A percentile compares a stretch with the other conserved stretches of the same genome.
phyloP scores from a whole-genome alignment of 108 stramenopile genomes.

The Nannochloropsis oceanica region DNA sequence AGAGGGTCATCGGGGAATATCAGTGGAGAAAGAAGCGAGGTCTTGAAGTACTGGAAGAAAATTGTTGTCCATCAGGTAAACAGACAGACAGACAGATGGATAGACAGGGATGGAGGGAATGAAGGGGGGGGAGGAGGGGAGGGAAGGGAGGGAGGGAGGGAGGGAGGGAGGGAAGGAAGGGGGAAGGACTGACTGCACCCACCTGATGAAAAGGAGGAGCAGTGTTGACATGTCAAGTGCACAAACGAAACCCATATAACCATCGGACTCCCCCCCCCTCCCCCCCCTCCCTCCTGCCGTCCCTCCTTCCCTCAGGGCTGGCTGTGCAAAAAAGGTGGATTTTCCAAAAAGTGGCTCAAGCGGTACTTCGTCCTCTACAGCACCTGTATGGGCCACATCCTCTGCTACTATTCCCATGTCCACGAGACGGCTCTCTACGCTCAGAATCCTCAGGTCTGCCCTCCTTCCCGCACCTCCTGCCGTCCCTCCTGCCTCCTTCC shows the following conservation, averaged over 20 bases:
- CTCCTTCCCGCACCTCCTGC: background rate
- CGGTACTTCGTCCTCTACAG: slow-evolving; percentile 26
- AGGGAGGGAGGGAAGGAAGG: too few species aligned
- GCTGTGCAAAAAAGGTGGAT: slow-evolving; percentile 26
- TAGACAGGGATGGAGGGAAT: background rate
- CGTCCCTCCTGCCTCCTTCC: background rate
- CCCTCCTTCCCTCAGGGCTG: slow-evolving; percentile 34
- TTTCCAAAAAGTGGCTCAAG: slow-evolving; percentile 20
- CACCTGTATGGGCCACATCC: slow-evolving; percentile 28
- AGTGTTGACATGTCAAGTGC: too few species aligned
- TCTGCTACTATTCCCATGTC: slow-evolving; percentile 28
- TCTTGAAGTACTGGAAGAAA: background rate
- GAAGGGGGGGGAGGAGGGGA: background rate
- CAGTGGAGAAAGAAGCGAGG: too few species aligned
- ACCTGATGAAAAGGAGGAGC: too few species aligned
- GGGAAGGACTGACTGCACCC: too few species aligned
- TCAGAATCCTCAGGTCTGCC: background rate
- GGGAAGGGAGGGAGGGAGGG: too few species aligned
- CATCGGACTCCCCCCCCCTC: too few species aligned
- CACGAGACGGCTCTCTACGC: slow-evolving; percentile 13
- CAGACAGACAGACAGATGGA: background rate
- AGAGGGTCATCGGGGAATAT: too few species aligned
- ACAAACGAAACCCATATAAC: too few species aligned
- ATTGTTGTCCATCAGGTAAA: background rate
- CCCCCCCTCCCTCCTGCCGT: too few species aligned